phyloP scores from a whole-genome alignment of 164 flowering plant genomes.

The Magnolia changhungtana region DNA sequence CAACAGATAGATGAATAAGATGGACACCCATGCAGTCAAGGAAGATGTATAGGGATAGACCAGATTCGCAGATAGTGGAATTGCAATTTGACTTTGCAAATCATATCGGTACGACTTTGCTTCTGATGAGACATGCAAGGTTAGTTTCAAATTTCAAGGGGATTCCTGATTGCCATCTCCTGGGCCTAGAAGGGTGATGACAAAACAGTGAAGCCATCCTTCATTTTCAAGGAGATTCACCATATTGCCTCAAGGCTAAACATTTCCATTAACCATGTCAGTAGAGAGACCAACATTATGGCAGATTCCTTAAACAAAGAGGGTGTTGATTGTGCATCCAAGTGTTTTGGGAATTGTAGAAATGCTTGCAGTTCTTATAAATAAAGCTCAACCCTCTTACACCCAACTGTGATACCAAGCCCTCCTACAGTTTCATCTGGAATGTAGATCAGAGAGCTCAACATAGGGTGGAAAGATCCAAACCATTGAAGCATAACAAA shows the following conservation, averaged over 20 bases:
- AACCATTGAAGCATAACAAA: too few species aligned
- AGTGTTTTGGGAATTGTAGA: too few species aligned
- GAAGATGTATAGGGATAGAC: not conserved
- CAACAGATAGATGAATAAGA: not conserved
- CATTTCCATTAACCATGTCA: not conserved
- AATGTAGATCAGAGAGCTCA: too few species aligned
- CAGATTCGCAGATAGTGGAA: not conserved
- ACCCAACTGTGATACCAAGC: too few species aligned
- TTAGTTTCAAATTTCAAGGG: not conserved
- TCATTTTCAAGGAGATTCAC: not conserved
- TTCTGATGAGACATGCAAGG: not conserved
- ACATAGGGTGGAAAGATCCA: too few species aligned
- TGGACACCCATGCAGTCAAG: not conserved
- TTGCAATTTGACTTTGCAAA: not conserved
- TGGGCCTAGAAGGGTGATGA: not conserved
- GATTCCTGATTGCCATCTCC: not conserved
- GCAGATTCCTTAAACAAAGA: not conserved
- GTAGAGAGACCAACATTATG: not conserved
- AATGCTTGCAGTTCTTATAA: too few species aligned
- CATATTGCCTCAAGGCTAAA: not conserved
- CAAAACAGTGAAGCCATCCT: not conserved
- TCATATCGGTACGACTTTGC: not conserved
- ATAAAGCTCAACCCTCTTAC: too few species aligned
- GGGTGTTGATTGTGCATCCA: too few species aligned
- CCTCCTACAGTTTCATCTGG: too few species aligned